These are phyloP conservation scores for Curvularia sp. DNA, from an alignment of 2,329 filamentous ascomycete genomes.

Conservation along the genomic window DNA sequence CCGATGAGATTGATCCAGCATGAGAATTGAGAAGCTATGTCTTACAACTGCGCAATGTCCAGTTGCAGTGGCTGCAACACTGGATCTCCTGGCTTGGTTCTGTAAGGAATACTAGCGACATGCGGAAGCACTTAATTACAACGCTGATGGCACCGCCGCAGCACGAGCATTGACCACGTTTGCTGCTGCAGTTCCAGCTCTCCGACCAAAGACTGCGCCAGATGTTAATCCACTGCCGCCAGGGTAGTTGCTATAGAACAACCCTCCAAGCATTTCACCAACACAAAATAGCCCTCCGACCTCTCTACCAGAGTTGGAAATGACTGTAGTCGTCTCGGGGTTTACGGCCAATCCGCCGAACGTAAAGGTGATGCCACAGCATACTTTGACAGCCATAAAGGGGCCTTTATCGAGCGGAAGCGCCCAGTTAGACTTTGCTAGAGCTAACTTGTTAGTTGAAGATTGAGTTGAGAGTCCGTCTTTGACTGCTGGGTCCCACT, in stretches of 20 bases:
- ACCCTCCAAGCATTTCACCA: slow-evolving; percentile 69
- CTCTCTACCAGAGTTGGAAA: slow-evolving; percentile 54
- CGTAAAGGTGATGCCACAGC: slow-evolving; percentile 71
- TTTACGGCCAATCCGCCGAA: slow-evolving; percentile 69
- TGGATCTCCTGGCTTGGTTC: not conserved
- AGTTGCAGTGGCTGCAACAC: not conserved
- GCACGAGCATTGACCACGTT: slow-evolving; percentile 4
- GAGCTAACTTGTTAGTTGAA: slow-evolving; percentile 48
- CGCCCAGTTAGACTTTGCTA: slow-evolving; percentile 73
- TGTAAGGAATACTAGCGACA: not conserved
- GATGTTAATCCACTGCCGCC: slow-evolving; percentile 68
- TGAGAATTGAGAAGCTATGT: not conserved
- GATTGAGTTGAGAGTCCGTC: slow-evolving; percentile 70
- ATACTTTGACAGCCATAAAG: slow-evolving; percentile 69
- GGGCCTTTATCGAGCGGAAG: slow-evolving; percentile 63
- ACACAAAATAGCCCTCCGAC: slow-evolving; percentile 66
- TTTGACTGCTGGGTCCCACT: slow-evolving; percentile 66
- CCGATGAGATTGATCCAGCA: too few relatives aligned
- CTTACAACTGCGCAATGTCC: not conserved
- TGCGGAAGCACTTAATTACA: not conserved
- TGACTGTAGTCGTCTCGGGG: slow-evolving; percentile 60
- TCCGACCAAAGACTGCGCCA: slow-evolving; percentile 61
- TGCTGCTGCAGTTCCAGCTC: slow-evolving; percentile 48
- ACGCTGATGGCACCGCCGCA: not conserved
- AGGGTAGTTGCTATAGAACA: slow-evolving; percentile 61